These are phyloP conservation scores for Cajanus cajan DNA, from an alignment of 306 rosid genomes.

Conservation along the genomic window DNA sequence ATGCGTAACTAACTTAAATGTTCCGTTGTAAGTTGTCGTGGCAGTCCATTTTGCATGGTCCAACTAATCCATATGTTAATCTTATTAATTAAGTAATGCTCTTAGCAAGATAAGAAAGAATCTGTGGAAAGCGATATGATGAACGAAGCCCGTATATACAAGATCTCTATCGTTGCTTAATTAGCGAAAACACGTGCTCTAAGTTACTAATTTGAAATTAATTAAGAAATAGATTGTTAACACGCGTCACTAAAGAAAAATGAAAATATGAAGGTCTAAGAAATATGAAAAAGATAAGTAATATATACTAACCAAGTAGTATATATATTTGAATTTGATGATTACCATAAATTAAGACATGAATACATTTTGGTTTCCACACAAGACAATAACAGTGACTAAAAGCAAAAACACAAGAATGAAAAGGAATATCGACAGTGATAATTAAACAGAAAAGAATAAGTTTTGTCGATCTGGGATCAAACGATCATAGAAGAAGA, in stretches of 20 bases:
- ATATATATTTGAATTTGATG: neutral
- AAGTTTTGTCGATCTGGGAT: conserved; percentile 14
- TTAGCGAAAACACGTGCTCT: neutral
- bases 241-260: too few relatives aligned
- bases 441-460: neutral
- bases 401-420: too few relatives aligned
- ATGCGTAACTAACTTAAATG: neutral
- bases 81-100: neutral
- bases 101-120: neutral
- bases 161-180: neutral
- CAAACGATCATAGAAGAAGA: conserved; percentile 16
- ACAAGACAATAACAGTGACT: neutral
- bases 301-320: neutral
- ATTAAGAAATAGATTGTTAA: neutral
- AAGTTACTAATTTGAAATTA: too few relatives aligned
- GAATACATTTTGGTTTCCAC: conserved; percentile 15
- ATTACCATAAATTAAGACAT: neutral
- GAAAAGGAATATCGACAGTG: neutral
- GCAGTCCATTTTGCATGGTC: neutral
- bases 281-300: neutral
- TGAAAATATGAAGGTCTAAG: too few relatives aligned
- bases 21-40: neutral
- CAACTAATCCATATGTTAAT: neutral
- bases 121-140: neutral
- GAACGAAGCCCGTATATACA: neutral